These are phyloP conservation scores for Plasmodium sp. DNA, from an alignment of 169 alveolate genomes.

Conservation along the genomic window DNA sequence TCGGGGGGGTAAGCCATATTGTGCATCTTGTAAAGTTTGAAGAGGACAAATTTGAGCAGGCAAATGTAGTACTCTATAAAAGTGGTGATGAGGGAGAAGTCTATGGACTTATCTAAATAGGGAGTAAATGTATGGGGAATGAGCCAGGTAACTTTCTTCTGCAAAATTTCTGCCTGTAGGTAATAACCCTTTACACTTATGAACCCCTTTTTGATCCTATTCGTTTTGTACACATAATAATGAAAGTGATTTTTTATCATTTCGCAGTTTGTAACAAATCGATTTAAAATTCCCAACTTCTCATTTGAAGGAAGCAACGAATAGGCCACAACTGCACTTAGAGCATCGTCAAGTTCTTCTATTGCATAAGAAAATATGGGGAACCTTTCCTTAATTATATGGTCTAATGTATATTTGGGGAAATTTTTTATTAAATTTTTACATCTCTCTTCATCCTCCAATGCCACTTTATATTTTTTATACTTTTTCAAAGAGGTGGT, in stretches of 20 bases:
- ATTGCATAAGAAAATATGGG: slow-evolving; percentile 97
- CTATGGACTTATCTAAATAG: slow-evolving; percentile 23
- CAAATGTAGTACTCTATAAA: slow-evolving; percentile 95
- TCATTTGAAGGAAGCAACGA: slow-evolving; percentile 13
- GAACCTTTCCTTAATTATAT: slow-evolving; percentile 96
- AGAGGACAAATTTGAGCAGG: slow-evolving; percentile 92
- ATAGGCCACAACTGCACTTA: slow-evolving; percentile 93
- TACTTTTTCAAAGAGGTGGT: slow-evolving; percentile 90
- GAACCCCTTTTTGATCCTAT: slow-evolving; percentile 89
- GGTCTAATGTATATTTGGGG: slow-evolving; percentile 95
- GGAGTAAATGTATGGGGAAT: slow-evolving; percentile 97
- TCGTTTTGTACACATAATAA: slow-evolving; percentile 19
- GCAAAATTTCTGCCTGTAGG: slow-evolving; percentile 95
- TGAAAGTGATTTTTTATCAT: slow-evolving; percentile 31
- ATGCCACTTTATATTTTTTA: slow-evolving; percentile 92
- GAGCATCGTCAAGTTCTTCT: slow-evolving; percentile 98
- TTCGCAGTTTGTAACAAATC: background rate
- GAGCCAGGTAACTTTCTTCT: slow-evolving; percentile 96
- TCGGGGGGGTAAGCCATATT: slow-evolving; percentile 89
- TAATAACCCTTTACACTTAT: slow-evolving; percentile 98
- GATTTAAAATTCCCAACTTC: background rate
- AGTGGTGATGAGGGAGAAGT: slow-evolving; percentile 89
- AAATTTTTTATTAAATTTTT: slow-evolving; percentile 86
- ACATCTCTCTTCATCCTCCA: slow-evolving; percentile 90
- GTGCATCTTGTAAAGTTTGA: slow-evolving; percentile 91